Conservation (phyloP, 306 rosid genomes). For the Pueraria montana region DNA sequence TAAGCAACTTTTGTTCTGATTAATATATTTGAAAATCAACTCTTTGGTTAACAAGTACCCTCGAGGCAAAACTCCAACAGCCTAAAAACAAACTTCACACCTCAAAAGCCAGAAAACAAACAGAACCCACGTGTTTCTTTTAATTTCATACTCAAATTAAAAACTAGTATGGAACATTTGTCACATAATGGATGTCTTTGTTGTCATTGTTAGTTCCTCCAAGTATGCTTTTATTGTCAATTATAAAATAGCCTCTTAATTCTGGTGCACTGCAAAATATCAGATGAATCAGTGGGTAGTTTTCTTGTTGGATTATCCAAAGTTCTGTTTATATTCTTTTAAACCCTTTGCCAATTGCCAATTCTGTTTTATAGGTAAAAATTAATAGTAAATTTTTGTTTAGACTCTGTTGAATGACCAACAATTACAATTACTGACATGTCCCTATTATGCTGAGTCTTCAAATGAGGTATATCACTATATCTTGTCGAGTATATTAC, state of each 20-base stretch:
- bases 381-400: constrained; percentile 6
- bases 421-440: constrained; percentile 19
- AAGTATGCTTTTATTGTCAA: constrained; percentile 43
- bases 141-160: constrained; percentile 46
- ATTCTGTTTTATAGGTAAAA: constrained; percentile 41
- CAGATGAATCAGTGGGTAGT: constrained; percentile 46
- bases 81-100: constrained; percentile 78
- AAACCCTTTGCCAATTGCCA: neutral
- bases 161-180: constrained; percentile 53
- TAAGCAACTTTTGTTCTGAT: constrained; percentile 49
- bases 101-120: constrained; percentile 76
- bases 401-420: constrained; percentile 1
- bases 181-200: constrained; percentile 64
- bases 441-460: neutral
- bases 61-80: constrained; percentile 68
- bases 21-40: constrained; percentile 47
- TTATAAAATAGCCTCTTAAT: constrained; percentile 39
- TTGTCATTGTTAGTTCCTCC: constrained; percentile 52
- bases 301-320: constrained; percentile 50
- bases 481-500: neutral
- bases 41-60: constrained; percentile 53
- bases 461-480: neutral
- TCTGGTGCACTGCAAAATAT: constrained; percentile 51
- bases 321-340: constrained; percentile 25
- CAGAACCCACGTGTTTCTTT: constrained; percentile 67